Evolutionary conservation across 192 early-diverging fungal genomes (phyloP).

Genomic region (Chytriomyces sp.): DNA sequence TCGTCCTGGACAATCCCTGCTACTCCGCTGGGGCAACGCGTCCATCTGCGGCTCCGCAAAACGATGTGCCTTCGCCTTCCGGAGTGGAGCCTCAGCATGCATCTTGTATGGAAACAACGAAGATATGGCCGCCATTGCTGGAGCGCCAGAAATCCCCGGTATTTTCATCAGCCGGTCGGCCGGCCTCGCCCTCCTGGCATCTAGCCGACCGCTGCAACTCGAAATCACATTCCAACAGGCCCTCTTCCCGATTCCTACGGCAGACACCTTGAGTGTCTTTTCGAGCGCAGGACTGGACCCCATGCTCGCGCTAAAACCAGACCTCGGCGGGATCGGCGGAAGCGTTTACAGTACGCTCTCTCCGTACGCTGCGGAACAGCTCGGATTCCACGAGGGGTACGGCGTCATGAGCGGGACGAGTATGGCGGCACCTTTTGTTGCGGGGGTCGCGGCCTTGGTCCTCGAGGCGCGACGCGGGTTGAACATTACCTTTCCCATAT

Average conservation of each 20-base stretch:
- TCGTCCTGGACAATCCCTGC: constrained; percentile 2
- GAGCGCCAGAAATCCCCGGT: neutral
- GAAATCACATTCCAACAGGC: neutral
- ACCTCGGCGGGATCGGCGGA: neutral
- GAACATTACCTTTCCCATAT: neutral
- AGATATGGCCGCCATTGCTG: constrained; percentile 1
- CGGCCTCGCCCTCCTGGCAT: constrained; percentile 9
- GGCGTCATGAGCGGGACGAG: constrained; percentile 53
- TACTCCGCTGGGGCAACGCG: constrained; percentile 21
- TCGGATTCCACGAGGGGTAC: neutral
- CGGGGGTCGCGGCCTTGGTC: constrained; percentile 51
- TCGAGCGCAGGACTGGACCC: neutral
- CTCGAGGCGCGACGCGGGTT: constrained; percentile 17
- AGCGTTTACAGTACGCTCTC: neutral
- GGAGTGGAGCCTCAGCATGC: constrained; percentile 16
- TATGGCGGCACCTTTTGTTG: constrained; percentile 66
- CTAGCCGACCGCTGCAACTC: neutral
- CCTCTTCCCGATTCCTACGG: neutral
- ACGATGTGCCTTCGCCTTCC: constrained; percentile 12
- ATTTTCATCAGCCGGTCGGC: neutral
- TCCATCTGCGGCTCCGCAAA: neutral
- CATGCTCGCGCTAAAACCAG: neutral
- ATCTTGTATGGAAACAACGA: constrained; percentile 18
- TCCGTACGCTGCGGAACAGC: neutral
- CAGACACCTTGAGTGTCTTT: neutral